A percentile compares a stretch with the other conserved stretches of the same genome.
Evolutionary conservation across 768 basidiomycete genomes (phyloP).

Genomic region (Lactarius sp.): DNA sequence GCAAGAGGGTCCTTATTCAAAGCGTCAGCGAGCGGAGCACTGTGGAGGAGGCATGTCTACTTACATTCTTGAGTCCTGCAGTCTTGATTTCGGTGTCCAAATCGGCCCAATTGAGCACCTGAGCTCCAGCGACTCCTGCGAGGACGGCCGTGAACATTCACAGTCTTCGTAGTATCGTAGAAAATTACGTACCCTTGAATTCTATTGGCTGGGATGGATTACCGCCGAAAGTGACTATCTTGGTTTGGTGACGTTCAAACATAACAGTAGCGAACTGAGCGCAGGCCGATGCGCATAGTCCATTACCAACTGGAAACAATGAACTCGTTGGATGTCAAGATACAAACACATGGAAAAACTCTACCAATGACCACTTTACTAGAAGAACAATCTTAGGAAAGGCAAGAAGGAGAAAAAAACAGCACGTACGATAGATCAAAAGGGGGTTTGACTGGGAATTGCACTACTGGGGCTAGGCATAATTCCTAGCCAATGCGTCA

Average conservation of each 20-base stretch:
- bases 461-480: conserved; percentile 29
- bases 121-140: conserved; percentile 16
- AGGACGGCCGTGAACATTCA: background rate
- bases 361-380: conserved; percentile 22
- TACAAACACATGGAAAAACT: background rate
- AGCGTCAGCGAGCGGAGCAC: too few relatives aligned
- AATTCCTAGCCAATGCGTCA: conserved; percentile 30
- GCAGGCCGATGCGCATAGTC: conserved; percentile 49
- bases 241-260: conserved; percentile 45
- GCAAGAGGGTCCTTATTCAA: too few relatives aligned
- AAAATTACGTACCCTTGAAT: conserved; percentile 34
- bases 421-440: conserved; percentile 20
- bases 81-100: conserved; percentile 15
- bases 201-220: conserved; percentile 35
- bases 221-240: conserved; percentile 45
- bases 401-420: background rate
- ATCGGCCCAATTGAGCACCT: background rate
- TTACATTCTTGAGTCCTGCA: background rate
- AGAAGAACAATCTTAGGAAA: background rate
- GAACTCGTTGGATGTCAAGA: background rate
- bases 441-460: conserved; percentile 11
- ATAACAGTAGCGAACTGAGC: conserved; percentile 51
- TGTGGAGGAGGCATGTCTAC: too few relatives aligned
- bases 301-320: conserved; percentile 18
- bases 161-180: too few relatives aligned